These are phyloP conservation scores for Gossypium ekmanianum DNA, from an alignment of 345 rosid species.

Conservation along the genomic window DNA sequence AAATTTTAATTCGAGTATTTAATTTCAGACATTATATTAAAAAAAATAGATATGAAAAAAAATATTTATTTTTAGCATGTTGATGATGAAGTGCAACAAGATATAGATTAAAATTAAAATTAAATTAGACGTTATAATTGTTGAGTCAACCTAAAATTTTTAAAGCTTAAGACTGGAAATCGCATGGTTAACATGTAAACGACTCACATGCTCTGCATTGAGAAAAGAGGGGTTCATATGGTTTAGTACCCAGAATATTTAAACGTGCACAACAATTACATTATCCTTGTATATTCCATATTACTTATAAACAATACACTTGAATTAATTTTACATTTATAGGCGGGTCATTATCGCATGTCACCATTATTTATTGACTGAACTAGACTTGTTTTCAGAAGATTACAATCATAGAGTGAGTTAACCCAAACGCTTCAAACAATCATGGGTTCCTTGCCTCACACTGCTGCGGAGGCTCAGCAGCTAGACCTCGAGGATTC, in stretches of 20 bases:
- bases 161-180: too few species aligned
- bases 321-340: not conserved
- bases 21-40: too few species aligned
- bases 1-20: too few species aligned
- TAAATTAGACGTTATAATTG: too few species aligned
- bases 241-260: not conserved
- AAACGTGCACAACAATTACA: not conserved
- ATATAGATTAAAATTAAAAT: too few species aligned
- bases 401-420: not conserved
- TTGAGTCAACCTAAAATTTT: too few species aligned
- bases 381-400: not conserved
- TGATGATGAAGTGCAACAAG: too few species aligned
- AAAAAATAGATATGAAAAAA: too few species aligned
- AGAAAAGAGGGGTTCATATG: not conserved
- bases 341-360: not conserved
- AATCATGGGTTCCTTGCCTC: conserved; percentile 3
- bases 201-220: not conserved
- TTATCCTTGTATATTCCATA: not conserved
- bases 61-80: too few species aligned
- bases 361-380: not conserved
- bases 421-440: conserved; percentile 8
- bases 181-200: not conserved
- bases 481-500: conserved; percentile 11
- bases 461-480: not conserved
- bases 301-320: not conserved